Percentiles rank a stretch among this genome's conserved stretches.
Conservation (phyloP, 2,329 filamentous ascomycete genomes). For the Penicillium occitanis region DNA sequence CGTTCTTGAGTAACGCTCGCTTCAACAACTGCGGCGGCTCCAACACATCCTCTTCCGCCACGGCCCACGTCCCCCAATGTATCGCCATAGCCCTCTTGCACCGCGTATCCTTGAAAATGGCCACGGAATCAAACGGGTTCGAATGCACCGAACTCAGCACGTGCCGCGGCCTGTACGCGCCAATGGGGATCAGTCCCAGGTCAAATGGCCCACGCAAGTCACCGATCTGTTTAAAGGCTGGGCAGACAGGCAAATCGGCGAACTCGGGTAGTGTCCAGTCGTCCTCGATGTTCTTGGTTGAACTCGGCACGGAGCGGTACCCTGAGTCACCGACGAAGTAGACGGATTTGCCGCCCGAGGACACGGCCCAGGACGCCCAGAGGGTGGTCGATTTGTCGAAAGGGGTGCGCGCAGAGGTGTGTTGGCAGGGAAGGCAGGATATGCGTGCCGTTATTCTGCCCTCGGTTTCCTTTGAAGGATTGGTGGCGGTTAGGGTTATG, state of each 20-base stretch:
- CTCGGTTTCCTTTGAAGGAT: background rate
- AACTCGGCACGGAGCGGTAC: constrained; percentile 69
- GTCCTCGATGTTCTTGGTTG: constrained; percentile 56
- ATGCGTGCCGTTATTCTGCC: constrained; percentile 9
- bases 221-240: constrained; percentile 79
- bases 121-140: constrained; percentile 76
- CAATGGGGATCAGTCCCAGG: constrained; percentile 82
- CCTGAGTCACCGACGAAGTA: constrained; percentile 63
- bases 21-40: constrained; percentile 71
- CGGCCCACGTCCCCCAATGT: constrained; percentile 65
- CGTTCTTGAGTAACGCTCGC: constrained; percentile 63
- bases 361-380: constrained; percentile 24
- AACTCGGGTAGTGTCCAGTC: constrained; percentile 65
- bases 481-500: constrained; percentile 3
- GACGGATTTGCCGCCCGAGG: constrained; percentile 23
- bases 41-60: constrained; percentile 74
- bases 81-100: constrained; percentile 75
- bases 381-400: constrained; percentile 19
- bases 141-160: constrained; percentile 77
- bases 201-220: constrained; percentile 75
- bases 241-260: constrained; percentile 64
- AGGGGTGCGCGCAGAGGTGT: constrained; percentile 18
- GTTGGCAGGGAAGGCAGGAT: constrained; percentile 21
- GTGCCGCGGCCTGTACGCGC: constrained; percentile 63
- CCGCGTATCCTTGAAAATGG: constrained; percentile 76